Percentiles rank a stretch among this genome's conserved stretches.
Conservation (phyloP, 2,329 filamentous ascomycete genomes). For the Amauroascus verrucosus region DNA sequence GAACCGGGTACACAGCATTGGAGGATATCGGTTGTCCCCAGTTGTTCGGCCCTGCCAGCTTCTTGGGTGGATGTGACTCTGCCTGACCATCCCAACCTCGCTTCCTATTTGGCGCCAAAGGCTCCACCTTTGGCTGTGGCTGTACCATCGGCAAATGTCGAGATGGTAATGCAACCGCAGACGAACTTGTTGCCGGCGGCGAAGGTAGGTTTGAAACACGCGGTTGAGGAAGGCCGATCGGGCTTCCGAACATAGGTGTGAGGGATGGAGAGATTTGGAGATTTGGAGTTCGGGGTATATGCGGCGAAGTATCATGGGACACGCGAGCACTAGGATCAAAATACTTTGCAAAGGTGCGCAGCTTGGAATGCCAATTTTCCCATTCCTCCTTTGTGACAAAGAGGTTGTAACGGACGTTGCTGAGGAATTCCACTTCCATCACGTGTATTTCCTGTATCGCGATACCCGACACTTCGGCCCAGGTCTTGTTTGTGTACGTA, state of each 20-base stretch:
- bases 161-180: not conserved
- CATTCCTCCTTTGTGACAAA: constrained; percentile 79
- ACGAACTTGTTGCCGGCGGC: constrained; percentile 23
- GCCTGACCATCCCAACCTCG: constrained; percentile 16
- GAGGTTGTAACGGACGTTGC: constrained; percentile 93
- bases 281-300: constrained; percentile 22
- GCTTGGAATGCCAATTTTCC: constrained; percentile 73
- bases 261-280: constrained; percentile 29
- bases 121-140: constrained; percentile 12
- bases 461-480: constrained; percentile 95
- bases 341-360: constrained; percentile 73
- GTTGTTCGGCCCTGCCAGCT: constrained; percentile 6
- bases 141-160: not conserved
- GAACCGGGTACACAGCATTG: constrained; percentile 19
- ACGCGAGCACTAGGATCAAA: constrained; percentile 58
- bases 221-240: not conserved
- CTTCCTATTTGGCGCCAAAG: constrained; percentile 24
- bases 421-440: constrained; percentile 99
- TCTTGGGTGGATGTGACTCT: constrained; percentile 8
- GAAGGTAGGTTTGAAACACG: constrained; percentile 31
- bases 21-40: constrained; percentile 16
- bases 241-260: constrained; percentile 22
- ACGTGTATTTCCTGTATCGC: constrained; percentile 91
- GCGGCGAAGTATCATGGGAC: constrained; percentile 31
- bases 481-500: constrained; percentile 98